A percentile compares a stretch with the other conserved stretches of the same genome.
Conservation (phyloP, 768 basidiomycete species). For the Mrakia blollopis region DNA sequence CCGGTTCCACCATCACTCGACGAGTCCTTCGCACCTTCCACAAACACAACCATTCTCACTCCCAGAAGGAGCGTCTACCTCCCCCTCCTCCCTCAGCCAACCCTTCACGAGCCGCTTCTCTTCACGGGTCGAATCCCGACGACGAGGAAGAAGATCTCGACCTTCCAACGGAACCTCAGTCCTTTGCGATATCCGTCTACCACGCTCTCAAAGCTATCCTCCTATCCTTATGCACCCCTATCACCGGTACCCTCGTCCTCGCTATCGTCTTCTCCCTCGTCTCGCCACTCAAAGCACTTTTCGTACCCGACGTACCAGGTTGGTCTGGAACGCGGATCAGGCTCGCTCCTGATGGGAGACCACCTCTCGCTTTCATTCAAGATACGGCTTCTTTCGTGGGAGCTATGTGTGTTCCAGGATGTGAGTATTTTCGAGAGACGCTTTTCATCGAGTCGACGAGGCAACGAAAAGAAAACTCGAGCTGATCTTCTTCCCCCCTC, state of each 20-base stretch:
- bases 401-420: not conserved
- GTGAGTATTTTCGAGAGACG: not conserved
- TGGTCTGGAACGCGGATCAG: conserved; percentile 45
- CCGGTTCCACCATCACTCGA: not conserved
- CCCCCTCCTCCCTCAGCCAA: not conserved
- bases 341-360: conserved; percentile 49
- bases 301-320: conserved; percentile 43
- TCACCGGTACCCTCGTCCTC: not conserved
- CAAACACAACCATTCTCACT: not conserved
- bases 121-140: not conserved
- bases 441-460: too few relatives aligned
- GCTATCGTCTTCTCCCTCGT: not conserved
- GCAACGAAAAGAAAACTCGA: too few relatives aligned
- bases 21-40: not conserved
- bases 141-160: not conserved
- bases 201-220: not conserved
- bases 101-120: not conserved
- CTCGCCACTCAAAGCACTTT: conserved; percentile 46
- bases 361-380: conserved; percentile 48
- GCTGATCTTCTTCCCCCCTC: not conserved
- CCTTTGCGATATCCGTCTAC: not conserved
- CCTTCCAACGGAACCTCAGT: not conserved
- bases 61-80: not conserved
- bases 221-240: not conserved
- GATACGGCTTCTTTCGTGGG: conserved; percentile 35